These are phyloP conservation scores for Dionaea muscipula DNA, from an alignment of 179 eudicot genomes.

Conservation along the genomic window DNA sequence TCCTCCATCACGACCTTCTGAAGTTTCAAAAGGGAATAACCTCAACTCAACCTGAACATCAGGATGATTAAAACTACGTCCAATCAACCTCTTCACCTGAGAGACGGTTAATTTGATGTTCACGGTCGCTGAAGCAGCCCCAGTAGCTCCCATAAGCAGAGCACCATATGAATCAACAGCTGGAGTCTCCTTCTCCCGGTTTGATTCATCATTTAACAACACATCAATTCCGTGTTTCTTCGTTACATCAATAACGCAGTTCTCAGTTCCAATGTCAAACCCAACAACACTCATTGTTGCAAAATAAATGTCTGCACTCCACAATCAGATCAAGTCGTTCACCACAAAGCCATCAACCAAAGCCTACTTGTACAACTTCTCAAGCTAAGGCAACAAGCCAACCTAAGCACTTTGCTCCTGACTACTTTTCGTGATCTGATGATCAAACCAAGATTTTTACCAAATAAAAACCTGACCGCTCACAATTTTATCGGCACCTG, in stretches of 20 bases:
- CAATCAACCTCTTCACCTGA: constrained; percentile 69
- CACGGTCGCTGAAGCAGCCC: constrained; percentile 70
- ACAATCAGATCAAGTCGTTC: too few relatives aligned
- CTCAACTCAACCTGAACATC: constrained; percentile 68
- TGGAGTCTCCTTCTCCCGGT: constrained; percentile 85
- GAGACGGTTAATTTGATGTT: constrained; percentile 66
- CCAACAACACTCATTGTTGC: constrained; percentile 78
- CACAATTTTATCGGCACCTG: too few relatives aligned
- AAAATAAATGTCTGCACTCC: too few relatives aligned
- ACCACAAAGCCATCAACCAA: too few relatives aligned
- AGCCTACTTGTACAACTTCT: too few relatives aligned
- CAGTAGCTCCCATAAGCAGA: constrained; percentile 71
- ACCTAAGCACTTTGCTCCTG: too few relatives aligned
- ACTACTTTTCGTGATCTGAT: too few relatives aligned
- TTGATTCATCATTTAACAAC: constrained; percentile 82
- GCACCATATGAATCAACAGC: constrained; percentile 85
- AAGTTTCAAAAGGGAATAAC: constrained; percentile 46
- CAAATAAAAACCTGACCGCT: too few relatives aligned
- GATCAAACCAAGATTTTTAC: too few relatives aligned
- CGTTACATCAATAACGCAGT: constrained; percentile 77
- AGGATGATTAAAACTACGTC: constrained; percentile 55
- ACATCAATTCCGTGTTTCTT: constrained; percentile 87
- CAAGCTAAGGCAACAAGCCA: too few relatives aligned
- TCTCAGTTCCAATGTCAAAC: constrained; percentile 86
- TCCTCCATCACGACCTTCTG: constrained; percentile 68